Base-by-base conservation (phyloP, 305 asterid species). In the Coffea humblotiana region DNA sequence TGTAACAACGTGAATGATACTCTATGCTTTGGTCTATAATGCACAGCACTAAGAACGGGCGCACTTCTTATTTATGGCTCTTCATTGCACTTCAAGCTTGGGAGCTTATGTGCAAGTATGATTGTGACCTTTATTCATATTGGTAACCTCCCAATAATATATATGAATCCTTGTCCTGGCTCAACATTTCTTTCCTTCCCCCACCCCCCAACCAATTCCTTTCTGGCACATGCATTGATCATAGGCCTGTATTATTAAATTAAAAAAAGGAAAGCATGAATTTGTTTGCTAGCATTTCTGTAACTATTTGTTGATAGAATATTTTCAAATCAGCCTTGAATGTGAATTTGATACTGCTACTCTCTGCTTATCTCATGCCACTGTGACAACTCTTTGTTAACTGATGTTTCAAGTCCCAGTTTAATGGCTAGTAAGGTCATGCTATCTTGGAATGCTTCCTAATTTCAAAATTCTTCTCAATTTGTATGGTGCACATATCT, bases 401-500 rank as follows among this genome's bases (percentile, higher is more conserved):
- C 18, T 15, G 19, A 21, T 51, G 15, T 27, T 73, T 52, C 54
- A 60, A n/a, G 19, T 23, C 43, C 43, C 27, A 37, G 70, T 8
- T 23, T 60, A 18, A 61, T 61, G 71, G 13, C 19, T 6, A 45
- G 45, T 75, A 40, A 63, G 61, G 67, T 37, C n/a, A 9, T 37
- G 15, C 18, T 63, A 67, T 64, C 70, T 74, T 52, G 71, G 35
- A 71, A n/a, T 18, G 25, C 37, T 79, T 15, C 63, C 37, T n/a
- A 48, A 71, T 51, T 32, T 70, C 11, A 45, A 60, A 63, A 25
- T 25, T 58, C 69, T 37, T 82, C 35, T 69, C 14, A 68, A 14
- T 51, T 21, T 49, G 72, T 58, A 65, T 80, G 80, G 16, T 74
- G 73, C 52, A 45, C 81, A 56, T 6, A 16, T 45, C 25, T 4